Evolutionary conservation across 2,329 filamentous ascomycete genomes (phyloP).

Genomic region (Aspergillus thermomutatus): DNA sequence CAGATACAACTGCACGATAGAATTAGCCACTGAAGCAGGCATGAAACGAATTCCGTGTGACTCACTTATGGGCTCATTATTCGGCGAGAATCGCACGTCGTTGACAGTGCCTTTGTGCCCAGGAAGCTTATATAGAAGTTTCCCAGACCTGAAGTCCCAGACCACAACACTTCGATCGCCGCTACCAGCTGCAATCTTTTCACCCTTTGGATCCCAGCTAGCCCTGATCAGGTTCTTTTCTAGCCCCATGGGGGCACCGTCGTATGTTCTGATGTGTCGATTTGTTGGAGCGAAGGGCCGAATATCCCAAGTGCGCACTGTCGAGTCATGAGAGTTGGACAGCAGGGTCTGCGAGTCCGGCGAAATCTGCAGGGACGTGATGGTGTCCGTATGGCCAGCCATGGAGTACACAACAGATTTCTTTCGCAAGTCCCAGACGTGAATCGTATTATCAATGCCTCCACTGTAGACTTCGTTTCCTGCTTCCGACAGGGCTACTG

Average conservation of each 20-base stretch:
- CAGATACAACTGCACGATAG: conserved; percentile 67
- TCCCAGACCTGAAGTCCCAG: conserved; percentile 86
- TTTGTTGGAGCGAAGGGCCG: conserved; percentile 89
- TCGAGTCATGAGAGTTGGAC: conserved; percentile 91
- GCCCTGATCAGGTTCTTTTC: conserved; percentile 90
- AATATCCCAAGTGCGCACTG: conserved; percentile 93
- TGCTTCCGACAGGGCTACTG: conserved; percentile 85
- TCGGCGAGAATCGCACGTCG: conserved; percentile 84
- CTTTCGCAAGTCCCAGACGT: conserved; percentile 95
- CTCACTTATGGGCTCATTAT: conserved; percentile 83
- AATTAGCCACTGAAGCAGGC: not conserved
- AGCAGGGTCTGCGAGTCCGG: conserved; percentile 87
- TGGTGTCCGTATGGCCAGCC: conserved; percentile 83
- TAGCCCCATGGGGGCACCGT: conserved; percentile 80
- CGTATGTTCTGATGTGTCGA: conserved; percentile 80
- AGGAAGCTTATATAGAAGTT: conserved; percentile 88
- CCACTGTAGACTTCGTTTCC: conserved; percentile 94
- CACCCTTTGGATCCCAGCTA: conserved; percentile 84
- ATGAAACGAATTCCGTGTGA: conserved; percentile 22
- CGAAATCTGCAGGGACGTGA: conserved; percentile 87
- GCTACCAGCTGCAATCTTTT: conserved; percentile 82
- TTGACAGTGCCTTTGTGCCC: conserved; percentile 96
- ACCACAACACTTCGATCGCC: conserved; percentile 88
- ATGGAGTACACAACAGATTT: conserved; percentile 84
- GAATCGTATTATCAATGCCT: conserved; percentile 95